Evolutionary conservation across 2,329 filamentous ascomycete species (phyloP).

Genomic region (Trichoderma sp.): DNA sequence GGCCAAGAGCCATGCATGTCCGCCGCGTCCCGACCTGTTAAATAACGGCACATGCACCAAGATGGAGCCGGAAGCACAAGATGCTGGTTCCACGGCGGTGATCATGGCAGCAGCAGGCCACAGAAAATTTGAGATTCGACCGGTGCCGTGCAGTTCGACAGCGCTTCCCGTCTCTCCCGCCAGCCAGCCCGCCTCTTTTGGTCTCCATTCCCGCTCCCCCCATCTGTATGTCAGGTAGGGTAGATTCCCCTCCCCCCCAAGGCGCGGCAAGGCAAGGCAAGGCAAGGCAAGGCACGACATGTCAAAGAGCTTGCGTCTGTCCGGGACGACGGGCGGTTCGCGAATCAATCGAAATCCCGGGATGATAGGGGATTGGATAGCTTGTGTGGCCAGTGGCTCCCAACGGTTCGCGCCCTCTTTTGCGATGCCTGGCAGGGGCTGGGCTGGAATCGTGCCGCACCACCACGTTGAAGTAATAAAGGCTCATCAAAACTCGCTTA

Average conservation of each 20-base stretch:
- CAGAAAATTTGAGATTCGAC: constrained; percentile 4
- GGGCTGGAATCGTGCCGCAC: not conserved
- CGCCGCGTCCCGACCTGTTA: constrained; percentile 20
- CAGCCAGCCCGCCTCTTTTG: too few relatives aligned
- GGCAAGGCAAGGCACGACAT: not conserved
- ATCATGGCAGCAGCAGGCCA: constrained; percentile 24
- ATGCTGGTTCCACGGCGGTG: constrained; percentile 18
- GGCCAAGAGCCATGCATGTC: constrained; percentile 8
- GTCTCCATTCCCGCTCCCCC: not conserved
- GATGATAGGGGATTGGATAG: constrained; percentile 17
- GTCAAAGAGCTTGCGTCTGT: constrained; percentile 19
- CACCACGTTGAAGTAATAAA: not conserved
- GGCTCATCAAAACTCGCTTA: not conserved
- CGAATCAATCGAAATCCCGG: constrained; percentile 21
- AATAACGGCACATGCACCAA: constrained; percentile 13
- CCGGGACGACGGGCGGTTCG: constrained; percentile 14
- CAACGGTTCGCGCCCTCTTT: constrained; percentile 5
- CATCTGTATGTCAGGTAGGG: too few relatives aligned
- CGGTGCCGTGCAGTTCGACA: not conserved
- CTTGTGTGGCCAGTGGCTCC: not conserved
- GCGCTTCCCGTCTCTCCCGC: too few relatives aligned
- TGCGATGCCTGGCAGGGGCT: not conserved
- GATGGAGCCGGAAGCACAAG: constrained; percentile 17
- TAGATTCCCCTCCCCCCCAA: not conserved
- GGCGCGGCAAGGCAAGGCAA: constrained; percentile 9